Conservation (phyloP, 2,329 filamentous ascomycete genomes). For the Dactylellina haptotyla region DNA sequence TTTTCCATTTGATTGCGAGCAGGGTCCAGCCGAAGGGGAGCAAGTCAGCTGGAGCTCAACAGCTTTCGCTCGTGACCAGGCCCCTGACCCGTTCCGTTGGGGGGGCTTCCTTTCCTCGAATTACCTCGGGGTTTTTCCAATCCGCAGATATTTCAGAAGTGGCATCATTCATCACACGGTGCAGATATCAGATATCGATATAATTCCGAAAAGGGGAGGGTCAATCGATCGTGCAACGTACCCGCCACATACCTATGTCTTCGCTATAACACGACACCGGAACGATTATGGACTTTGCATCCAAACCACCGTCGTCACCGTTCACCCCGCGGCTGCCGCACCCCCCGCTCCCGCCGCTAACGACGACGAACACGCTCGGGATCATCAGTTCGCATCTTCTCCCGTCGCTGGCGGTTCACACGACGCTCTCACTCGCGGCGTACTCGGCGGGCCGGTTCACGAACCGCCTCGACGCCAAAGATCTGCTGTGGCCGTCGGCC, state of each 20-base stretch:
- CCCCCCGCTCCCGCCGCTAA: constrained; percentile 21
- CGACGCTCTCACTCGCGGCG: constrained; percentile 66
- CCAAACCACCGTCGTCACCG: constrained; percentile 16
- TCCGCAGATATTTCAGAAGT: too few species aligned
- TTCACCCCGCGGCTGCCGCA: constrained; percentile 28
- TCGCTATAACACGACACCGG: constrained; percentile 2
- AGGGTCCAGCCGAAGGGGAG: constrained; percentile 1
- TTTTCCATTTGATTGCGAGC: too few species aligned
- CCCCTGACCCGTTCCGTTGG: constrained; percentile 37
- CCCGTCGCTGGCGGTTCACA: constrained; percentile 68
- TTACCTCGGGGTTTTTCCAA: background rate
- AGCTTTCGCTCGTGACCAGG: constrained; percentile 33
- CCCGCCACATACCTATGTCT: background rate
- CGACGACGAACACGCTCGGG: constrained; percentile 62
- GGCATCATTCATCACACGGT: too few species aligned
- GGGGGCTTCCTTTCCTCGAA: background rate
- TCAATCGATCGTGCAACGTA: background rate
- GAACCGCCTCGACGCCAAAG: constrained; percentile 70
- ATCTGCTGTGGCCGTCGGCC: constrained; percentile 69
- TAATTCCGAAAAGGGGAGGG: too few species aligned
- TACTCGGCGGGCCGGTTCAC: constrained; percentile 67
- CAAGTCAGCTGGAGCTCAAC: constrained; percentile 27
- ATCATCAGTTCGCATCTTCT: constrained; percentile 67
- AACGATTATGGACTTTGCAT: background rate
- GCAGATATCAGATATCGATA: too few species aligned